Base-by-base conservation (phyloP, 2,329 filamentous ascomycete genomes). In the Neofusicoccum ribis region DNA sequence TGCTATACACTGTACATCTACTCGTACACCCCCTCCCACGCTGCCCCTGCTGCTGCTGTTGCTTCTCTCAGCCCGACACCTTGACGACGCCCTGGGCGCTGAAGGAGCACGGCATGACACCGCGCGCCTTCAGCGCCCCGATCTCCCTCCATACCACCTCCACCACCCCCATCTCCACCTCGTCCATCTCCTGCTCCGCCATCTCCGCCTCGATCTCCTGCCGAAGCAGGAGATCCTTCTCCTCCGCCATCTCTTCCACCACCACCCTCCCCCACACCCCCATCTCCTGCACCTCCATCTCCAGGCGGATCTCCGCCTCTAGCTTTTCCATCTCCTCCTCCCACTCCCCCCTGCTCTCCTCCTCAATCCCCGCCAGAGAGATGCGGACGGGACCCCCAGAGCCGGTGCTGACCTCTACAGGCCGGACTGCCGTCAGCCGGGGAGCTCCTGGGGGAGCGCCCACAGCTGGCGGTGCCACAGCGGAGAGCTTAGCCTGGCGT, bases 121-220 rank as follows among this genome's bases (percentile, higher is more conserved):
- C 43, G 56, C 56, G 17, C 43, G 41, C 56, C 43, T 60, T 60
- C 41, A 60, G 43, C 56, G 43, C 43, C 56, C 20, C 56, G n/a
- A 60, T 47, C 27, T 47, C 43, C 27, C 43, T 37, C 56, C 56
- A 60, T 27, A 60, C 41, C 34, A 43, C 43, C 43, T 23, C 56
- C 43, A 60, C 41, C 12, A 47, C n/a, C 31, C 41, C 8, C 56
- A 47, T 15, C 43, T 49, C 41, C 56, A 49, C 56, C n/a, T n/a
- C 43, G 15, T 47, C 56, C 56, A 60, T 60, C 43, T 47, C 43
- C 56, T 60, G 56, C 56, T 15, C 56, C 56, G 56, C 56, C 56
- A 60, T 60, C 43, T 47, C 56, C n/a, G 56, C 56, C 56, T 60
- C 56, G 17, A 60, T 60, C 27, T 60, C 41, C 27, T 60, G 56